Base-by-base conservation (phyloP, 345 rosid genomes). In the Populus davidiana region DNA sequence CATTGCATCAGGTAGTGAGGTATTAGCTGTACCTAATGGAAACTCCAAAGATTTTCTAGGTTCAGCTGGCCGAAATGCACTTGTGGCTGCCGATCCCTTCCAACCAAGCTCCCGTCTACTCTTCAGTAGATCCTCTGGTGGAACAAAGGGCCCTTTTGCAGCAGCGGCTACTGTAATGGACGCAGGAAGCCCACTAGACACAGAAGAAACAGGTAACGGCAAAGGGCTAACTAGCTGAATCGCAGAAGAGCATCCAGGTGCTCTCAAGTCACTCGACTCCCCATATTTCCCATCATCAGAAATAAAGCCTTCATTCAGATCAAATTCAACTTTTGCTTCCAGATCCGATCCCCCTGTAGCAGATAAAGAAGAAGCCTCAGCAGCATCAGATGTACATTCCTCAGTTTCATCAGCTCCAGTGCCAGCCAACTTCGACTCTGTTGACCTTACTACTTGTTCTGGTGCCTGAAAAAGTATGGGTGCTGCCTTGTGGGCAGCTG, bases 51-150 rank as follows among this genome's bases (percentile, higher is more conserved):
- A 27, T 80, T 88, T 93, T 81, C 98, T 84, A 18, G 98, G 97
- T 83, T 91, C 99, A 71, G 99, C 97, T 29, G 99, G 99, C 14
- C 99, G 87, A 83, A 95, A 95, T 17, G 99, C 99, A 84, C 99
- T 95, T 27, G 99, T 95, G 63, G 99, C 99, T 2, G 98, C 99
- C 33, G 98, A 91, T 69, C 99, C 99, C 86, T 91, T 95, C 99
- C 99, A 95, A 56, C 99, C 98, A 86, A 91, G 83, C 73, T 82
- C 85, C 39, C 85, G 91, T 84, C 88, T 95, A 68, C 85, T 86
- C 84, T 84, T 89, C 77, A 93, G 76, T 16, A 91, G 76, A 76
- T 95, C 90, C n/a, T 90, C 91, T 17, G 89, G 94, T 4, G 94
- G 98, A 62, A 91, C 88, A 89, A 95, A 95, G 2, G 92, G 80